Conservation (phyloP, 2,329 filamentous ascomycete species). For the Cladosporium sp. region DNA sequence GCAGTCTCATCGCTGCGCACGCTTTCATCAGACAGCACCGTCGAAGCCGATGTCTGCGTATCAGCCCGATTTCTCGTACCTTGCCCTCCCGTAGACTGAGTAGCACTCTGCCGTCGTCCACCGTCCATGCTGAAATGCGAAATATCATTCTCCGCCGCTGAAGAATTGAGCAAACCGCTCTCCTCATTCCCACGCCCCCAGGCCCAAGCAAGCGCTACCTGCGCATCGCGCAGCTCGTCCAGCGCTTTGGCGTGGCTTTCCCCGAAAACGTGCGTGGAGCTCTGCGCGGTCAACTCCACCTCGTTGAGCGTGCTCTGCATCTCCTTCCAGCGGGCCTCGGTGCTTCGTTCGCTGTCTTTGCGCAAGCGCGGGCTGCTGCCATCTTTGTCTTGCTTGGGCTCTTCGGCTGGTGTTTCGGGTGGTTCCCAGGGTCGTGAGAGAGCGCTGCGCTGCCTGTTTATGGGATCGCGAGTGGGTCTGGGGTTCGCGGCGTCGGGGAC, state of each 20-base stretch:
- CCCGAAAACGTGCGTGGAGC: constrained; percentile 80
- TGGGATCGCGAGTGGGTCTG: constrained; percentile 21
- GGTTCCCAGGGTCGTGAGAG: constrained; percentile 14
- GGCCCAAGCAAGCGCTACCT: constrained; percentile 88
- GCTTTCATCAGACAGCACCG: constrained; percentile 26
- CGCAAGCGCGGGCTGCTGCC: constrained; percentile 2
- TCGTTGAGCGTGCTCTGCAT: constrained; percentile 96
- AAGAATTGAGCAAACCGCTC: constrained; percentile 38
- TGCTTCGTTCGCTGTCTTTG: constrained; percentile 41
- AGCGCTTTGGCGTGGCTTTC: constrained; percentile 76
- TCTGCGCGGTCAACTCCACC: constrained; percentile 80
- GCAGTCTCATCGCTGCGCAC: constrained; percentile 18
- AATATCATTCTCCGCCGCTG: constrained; percentile 5
- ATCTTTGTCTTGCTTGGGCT: constrained; percentile 7
- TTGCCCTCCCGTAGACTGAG: no score
- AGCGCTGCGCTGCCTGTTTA: constrained; percentile 22
- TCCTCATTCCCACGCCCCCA: constrained; percentile 83
- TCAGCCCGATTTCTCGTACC: constrained; percentile 17
- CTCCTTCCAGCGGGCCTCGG: constrained; percentile 81
- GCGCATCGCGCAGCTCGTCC: constrained; percentile 74
- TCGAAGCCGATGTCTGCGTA: constrained; percentile 27
- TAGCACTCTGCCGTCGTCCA: constrained; percentile 1
- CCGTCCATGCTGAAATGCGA: constrained; percentile 10
- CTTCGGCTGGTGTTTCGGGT: constrained; percentile 13
- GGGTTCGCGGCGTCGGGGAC: constrained; percentile 8